These are phyloP conservation scores for Rhodotorula sp. DNA, from an alignment of 1,284 basidiomycete species.

Conservation along the genomic window DNA sequence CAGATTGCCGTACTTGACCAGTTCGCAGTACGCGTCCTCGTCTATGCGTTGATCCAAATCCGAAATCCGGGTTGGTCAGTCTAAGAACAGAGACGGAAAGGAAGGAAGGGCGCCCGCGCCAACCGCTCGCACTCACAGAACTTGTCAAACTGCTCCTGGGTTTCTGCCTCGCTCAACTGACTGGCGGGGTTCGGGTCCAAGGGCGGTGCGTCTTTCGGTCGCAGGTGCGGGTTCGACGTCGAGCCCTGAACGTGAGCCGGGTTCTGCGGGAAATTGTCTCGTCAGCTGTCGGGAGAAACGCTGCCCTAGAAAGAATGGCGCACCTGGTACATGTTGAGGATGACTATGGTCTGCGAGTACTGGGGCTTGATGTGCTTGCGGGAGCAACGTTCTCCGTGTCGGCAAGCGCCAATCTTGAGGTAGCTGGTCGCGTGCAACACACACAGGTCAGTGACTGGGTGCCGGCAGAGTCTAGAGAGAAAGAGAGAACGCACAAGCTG, in stretches of 20 bases:
- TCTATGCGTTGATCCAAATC: no score
- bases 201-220: constrained; percentile 28
- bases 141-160: constrained; percentile 93
- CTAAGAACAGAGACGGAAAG: not conserved
- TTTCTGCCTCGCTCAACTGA: constrained; percentile 70
- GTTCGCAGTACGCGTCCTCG: constrained; percentile 59
- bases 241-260: constrained; percentile 82
- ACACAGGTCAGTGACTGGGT: no score
- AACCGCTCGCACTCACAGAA: constrained; percentile 88
- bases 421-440: no score
- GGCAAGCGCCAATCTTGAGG: constrained; percentile 83
- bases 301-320: no score
- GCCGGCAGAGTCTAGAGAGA: not conserved
- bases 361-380: constrained; percentile 97
- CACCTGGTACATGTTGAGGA: constrained; percentile 90
- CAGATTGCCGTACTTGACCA: constrained; percentile 91
- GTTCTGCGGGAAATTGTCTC: constrained; percentile 55
- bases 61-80: no score
- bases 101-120: not conserved
- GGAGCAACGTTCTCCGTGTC: constrained; percentile 93
- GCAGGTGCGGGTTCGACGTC: constrained; percentile 58
- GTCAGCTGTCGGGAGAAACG: not conserved
- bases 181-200: constrained; percentile 21
- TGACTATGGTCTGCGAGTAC: constrained; percentile 93
- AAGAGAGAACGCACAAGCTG: constrained; percentile 35